Evolutionary conservation across 306 rosid genomes (phyloP).

Genomic region (Adenanthera pavonina): DNA sequence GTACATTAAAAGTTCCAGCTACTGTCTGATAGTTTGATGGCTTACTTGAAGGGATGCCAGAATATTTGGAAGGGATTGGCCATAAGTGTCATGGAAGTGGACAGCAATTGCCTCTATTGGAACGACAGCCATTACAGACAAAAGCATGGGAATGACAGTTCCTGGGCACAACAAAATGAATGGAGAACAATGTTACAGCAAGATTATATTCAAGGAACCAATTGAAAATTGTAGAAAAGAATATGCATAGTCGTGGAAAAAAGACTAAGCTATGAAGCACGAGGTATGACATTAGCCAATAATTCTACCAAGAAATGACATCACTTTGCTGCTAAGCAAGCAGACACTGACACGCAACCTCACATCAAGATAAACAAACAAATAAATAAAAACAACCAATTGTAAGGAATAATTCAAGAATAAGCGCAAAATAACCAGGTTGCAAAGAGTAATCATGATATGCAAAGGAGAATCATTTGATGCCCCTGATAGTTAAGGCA

Average conservation of each 20-base stretch:
- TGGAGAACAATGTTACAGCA: background rate
- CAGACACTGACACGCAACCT: background rate
- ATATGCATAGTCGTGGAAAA: slow-evolving; percentile 8
- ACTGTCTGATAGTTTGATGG: slow-evolving; percentile 30
- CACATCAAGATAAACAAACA: background rate
- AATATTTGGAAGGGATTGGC: slow-evolving; percentile 72
- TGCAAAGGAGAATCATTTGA: background rate
- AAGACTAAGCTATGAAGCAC: slow-evolving; percentile 10
- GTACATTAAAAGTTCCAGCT: slow-evolving; percentile 5
- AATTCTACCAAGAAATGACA: slow-evolving; percentile 14
- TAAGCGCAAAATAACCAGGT: slow-evolving; percentile 15
- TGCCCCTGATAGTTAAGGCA: background rate
- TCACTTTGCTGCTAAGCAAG: background rate
- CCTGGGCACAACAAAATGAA: slow-evolving; percentile 42
- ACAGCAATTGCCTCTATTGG: slow-evolving; percentile 69
- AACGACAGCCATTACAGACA: slow-evolving; percentile 68
- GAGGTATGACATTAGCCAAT: slow-evolving; percentile 23
- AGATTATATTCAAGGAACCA: background rate
- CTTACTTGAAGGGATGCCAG: slow-evolving; percentile 69
- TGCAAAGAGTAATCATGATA: background rate
- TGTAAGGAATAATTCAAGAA: slow-evolving; percentile 16
- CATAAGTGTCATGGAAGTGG: slow-evolving; percentile 79
- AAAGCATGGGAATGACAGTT: slow-evolving; percentile 70
- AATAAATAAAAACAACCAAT: background rate
- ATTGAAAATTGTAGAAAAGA: slow-evolving; percentile 2